Evolutionary conservation across 1,284 basidiomycete species (phyloP).

Genomic region (Ustilago xerochloae): DNA sequence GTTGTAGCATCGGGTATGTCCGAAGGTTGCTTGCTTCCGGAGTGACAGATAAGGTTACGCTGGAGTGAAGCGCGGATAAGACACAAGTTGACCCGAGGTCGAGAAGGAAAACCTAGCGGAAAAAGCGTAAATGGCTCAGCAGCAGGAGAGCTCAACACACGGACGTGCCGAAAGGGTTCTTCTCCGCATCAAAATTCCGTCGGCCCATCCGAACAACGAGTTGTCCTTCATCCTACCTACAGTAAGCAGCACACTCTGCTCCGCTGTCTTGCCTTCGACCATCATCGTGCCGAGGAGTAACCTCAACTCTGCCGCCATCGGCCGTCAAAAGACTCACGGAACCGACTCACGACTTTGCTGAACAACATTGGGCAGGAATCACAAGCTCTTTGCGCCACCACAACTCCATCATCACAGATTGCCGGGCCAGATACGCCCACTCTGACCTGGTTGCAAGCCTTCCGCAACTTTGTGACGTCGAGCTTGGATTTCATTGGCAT

Average conservation of each 20-base stretch:
- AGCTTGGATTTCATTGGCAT: too few relatives aligned
- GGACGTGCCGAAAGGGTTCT: conserved; percentile 1
- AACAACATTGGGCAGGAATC: too few relatives aligned
- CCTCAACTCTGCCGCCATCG: too few relatives aligned
- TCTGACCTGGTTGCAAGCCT: too few relatives aligned
- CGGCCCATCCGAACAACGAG: not conserved
- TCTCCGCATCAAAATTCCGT: not conserved
- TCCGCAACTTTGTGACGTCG: too few relatives aligned
- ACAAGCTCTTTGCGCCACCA: too few relatives aligned
- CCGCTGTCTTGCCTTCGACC: not conserved
- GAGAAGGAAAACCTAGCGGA: not conserved
- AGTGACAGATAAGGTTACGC: not conserved
- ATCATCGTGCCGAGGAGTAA: too few relatives aligned
- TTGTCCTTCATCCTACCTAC: not conserved
- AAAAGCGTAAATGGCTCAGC: not conserved
- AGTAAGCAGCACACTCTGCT: not conserved
- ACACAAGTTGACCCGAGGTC: not conserved
- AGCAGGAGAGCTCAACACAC: too few relatives aligned
- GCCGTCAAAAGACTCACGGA: too few relatives aligned
- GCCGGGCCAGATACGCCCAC: too few relatives aligned
- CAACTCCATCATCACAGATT: too few relatives aligned
- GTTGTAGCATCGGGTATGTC: not conserved
- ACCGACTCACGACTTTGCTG: too few relatives aligned
- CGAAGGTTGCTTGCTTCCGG: not conserved
- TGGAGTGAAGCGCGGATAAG: not conserved